These are phyloP conservation scores for Hippophae gyantsensis DNA, from an alignment of 306 rosid genomes.

Conservation along the genomic window DNA sequence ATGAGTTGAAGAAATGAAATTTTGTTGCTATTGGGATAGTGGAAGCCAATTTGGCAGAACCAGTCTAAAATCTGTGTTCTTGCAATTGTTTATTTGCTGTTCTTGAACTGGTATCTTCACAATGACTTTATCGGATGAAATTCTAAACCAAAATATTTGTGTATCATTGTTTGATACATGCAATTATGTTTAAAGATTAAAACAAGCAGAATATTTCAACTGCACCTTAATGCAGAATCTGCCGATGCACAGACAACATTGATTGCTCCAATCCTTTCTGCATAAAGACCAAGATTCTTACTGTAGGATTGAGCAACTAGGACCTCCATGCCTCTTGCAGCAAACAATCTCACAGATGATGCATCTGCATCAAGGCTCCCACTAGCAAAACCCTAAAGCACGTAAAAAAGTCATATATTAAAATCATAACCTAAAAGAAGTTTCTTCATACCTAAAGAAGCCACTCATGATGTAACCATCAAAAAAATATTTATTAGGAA, in stretches of 20 bases:
- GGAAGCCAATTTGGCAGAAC: no score
- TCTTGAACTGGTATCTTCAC: no score
- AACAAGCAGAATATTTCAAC: not conserved
- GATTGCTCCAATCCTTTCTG: constrained; percentile 97
- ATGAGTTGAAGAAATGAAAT: no score
- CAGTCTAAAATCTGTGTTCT: no score
- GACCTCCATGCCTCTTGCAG: constrained; percentile 80
- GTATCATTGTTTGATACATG: not conserved
- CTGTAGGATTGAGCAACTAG: constrained; percentile 95
- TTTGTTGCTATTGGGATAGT: no score
- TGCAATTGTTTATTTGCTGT: no score
- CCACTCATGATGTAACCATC: not conserved
- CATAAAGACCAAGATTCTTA: constrained; percentile 93
- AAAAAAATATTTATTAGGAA: not conserved
- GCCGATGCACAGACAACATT: constrained; percentile 73
- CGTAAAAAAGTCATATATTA: constrained; percentile 6
- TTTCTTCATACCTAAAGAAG: constrained; percentile 3
- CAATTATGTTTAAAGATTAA: not conserved
- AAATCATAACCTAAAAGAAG: not conserved
- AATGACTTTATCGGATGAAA: no score
- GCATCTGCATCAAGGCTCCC: constrained; percentile 95
- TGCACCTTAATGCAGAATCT: constrained; percentile 76
- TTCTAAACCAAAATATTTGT: no score
- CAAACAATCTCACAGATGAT: constrained; percentile 81
- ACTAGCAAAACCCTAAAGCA: constrained; percentile 91